phyloP scores from a whole-genome alignment of 2,329 filamentous ascomycete species.

The Venturia carpophila region DNA sequence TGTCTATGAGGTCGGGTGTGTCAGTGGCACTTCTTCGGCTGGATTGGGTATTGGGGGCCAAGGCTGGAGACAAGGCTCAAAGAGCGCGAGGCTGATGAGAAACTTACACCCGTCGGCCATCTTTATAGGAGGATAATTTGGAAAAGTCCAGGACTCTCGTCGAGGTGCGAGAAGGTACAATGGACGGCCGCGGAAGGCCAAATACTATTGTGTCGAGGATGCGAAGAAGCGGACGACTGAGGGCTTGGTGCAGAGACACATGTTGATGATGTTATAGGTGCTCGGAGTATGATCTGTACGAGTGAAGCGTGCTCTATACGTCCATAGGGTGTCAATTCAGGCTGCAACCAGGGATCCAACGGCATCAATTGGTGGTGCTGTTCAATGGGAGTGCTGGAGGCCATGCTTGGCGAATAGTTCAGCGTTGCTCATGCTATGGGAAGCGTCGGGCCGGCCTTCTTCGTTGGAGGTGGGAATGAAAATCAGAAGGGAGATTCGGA shows the following conservation, averaged over 20 bases:
- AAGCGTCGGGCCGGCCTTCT: slow-evolving; percentile 6
- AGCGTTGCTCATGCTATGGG: neutral
- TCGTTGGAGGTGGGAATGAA: neutral
- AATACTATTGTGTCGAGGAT: neutral
- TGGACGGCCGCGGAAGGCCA: neutral
- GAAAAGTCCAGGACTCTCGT: neutral
- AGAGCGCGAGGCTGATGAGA: neutral
- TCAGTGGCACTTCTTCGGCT: neutral
- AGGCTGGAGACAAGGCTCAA: slow-evolving; percentile 10
- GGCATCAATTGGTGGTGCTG: neutral
- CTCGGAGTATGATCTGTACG: slow-evolving; percentile 9
- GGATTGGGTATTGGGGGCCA: neutral
- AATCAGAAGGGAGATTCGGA: neutral
- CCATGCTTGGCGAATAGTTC: slow-evolving; percentile 13
- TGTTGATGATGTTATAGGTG: slow-evolving; percentile 4
- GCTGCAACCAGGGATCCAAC: slow-evolving; percentile 12
- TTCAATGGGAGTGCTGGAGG: slow-evolving; percentile 16
- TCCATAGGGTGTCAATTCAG: slow-evolving; percentile 15
- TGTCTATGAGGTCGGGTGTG: slow-evolving; percentile 26
- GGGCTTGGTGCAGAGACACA: neutral
- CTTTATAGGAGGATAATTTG: neutral
- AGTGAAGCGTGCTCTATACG: neutral
- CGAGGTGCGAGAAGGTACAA: neutral
- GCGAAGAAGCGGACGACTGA: neutral
- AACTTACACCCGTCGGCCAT: slow-evolving; percentile 19